These are phyloP conservation scores for Aspergillus amoenus DNA, from an alignment of 2,329 filamentous ascomycete species.

Conservation along the genomic window DNA sequence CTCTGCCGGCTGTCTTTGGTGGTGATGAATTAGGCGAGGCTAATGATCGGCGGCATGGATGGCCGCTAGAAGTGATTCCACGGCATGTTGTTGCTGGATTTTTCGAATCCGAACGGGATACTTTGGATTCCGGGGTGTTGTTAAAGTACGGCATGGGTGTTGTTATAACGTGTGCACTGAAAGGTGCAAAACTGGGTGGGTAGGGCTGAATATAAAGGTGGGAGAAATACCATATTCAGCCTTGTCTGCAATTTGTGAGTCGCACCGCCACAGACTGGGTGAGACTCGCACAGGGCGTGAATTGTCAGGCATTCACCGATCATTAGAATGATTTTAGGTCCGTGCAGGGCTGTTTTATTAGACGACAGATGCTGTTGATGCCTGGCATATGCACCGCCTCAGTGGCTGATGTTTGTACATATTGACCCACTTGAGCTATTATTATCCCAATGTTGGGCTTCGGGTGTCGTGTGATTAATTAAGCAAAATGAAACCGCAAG, in stretches of 20 bases:
- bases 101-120: conserved; percentile 79
- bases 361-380: conserved; percentile 6
- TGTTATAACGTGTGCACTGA: not conserved
- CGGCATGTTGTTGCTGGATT: conserved; percentile 81
- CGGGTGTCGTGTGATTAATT: not conserved
- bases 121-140: conserved; percentile 76
- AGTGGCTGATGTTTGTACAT: conserved; percentile 19
- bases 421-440: conserved; percentile 12
- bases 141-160: conserved; percentile 62
- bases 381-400: conserved; percentile 23
- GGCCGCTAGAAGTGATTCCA: conserved; percentile 79
- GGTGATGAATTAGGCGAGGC: conserved; percentile 42
- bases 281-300: not conserved
- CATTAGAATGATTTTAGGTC: not conserved
- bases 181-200: not conserved
- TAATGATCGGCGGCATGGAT: conserved; percentile 75
- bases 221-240: not conserved
- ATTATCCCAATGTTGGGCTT: not conserved
- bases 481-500: not conserved
- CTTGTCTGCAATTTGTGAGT: not conserved
- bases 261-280: not conserved
- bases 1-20: conserved; percentile 27
- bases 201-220: not conserved
- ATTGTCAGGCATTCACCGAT: not conserved
- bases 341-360: not conserved